Evolutionary conservation across 2,329 filamentous ascomycete genomes (phyloP).

Genomic region (Cadophora gregata): DNA sequence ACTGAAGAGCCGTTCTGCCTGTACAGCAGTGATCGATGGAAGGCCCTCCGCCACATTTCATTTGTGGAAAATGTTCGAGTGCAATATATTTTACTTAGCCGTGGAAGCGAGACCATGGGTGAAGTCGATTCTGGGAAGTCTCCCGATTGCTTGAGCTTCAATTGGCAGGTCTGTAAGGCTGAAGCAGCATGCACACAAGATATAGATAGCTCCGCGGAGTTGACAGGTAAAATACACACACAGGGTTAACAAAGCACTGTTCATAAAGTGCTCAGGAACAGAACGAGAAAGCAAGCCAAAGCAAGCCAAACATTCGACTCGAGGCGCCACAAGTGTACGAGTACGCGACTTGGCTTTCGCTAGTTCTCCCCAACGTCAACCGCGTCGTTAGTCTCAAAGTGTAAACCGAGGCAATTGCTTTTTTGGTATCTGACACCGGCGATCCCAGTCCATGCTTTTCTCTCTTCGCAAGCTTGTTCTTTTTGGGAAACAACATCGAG

Average conservation of each 20-base stretch:
- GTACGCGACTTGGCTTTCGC: neutral
- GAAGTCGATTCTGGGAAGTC: neutral
- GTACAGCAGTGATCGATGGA: too few species aligned
- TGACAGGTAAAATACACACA: neutral
- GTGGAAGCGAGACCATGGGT: neutral
- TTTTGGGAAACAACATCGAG: conserved; percentile 2
- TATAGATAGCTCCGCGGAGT: neutral
- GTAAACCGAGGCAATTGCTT: neutral
- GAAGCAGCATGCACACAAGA: neutral
- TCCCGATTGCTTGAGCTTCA: neutral
- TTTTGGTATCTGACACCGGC: conserved; percentile 1
- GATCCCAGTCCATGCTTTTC: conserved; percentile 5
- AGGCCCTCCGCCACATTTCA: neutral
- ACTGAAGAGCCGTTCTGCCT: neutral
- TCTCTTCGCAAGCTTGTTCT: conserved; percentile 12
- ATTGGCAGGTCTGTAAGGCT: conserved; percentile 6
- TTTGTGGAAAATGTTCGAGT: neutral
- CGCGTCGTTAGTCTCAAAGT: too few species aligned
- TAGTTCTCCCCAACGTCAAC: neutral
- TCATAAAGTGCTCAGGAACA: neutral
- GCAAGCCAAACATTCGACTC: neutral
- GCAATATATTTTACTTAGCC: neutral
- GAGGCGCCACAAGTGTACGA: neutral
- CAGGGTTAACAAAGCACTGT: neutral
- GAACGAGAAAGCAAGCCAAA: neutral